These are phyloP conservation scores for Naegleria gruberi DNA, from an alignment of 208 protist species.

Conservation along the genomic window DNA sequence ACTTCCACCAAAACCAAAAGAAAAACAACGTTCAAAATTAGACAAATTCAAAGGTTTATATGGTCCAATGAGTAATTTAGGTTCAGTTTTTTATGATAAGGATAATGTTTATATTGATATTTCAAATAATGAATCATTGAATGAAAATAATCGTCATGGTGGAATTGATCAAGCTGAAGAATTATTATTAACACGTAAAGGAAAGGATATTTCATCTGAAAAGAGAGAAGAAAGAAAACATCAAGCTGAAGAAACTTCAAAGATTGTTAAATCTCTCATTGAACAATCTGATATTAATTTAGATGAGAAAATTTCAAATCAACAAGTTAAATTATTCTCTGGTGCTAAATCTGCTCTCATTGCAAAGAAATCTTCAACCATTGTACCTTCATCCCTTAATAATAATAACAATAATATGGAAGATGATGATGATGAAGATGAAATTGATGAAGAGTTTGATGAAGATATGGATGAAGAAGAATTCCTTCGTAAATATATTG, in stretches of 20 bases:
- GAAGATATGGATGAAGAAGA: conserved; percentile 39
- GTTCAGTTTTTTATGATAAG: conserved; percentile 94
- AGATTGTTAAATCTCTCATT: background rate
- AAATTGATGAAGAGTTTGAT: conserved; percentile 47
- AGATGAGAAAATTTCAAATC: background rate
- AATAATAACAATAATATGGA: conserved; percentile 66
- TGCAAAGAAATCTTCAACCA: background rate
- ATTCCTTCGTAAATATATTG: conserved; percentile 39
- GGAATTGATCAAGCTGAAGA: background rate
- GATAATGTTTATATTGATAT: conserved; percentile 93
- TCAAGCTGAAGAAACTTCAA: background rate
- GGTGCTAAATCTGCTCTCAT: background rate
- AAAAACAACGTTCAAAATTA: conserved; percentile 76
- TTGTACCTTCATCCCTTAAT: background rate
- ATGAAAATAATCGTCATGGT: background rate
- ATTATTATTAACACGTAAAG: background rate
- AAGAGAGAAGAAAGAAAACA: background rate
- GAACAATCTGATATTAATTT: background rate
- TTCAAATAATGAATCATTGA: conserved; percentile 39
- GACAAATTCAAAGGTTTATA: conserved; percentile 90
- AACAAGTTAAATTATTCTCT: background rate
- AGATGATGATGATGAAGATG: conserved; percentile 58
- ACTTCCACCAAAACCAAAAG: conserved; percentile 46
- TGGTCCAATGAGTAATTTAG: conserved; percentile 95
- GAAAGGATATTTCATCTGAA: background rate